Conservation (phyloP, 805 yeast species). For the Saturnispora kantuleensis region DNA sequence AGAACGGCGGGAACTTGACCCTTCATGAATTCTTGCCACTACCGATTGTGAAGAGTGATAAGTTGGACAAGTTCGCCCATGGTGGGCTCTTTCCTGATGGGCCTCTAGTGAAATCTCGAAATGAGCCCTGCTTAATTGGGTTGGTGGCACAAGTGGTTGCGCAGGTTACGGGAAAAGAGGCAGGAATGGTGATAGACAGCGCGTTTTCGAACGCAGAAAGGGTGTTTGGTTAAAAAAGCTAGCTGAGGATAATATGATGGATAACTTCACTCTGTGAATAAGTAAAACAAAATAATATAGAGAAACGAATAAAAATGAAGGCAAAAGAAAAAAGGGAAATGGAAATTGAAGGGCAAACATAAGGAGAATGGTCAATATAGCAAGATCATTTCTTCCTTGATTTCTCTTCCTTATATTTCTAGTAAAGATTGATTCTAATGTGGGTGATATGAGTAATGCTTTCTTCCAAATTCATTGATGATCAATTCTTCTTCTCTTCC, state of each 20-base stretch:
- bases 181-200: slow-evolving; percentile 35
- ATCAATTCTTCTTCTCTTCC: neutral
- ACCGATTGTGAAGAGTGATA: slow-evolving; percentile 56
- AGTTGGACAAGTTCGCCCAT: slow-evolving; percentile 20
- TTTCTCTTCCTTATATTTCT: neutral
- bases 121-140: slow-evolving; percentile 86
- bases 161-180: slow-evolving; percentile 33
- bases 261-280: neutral
- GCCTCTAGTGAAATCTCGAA: slow-evolving; percentile 68
- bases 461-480: neutral
- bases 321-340: neutral
- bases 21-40: slow-evolving; percentile 49
- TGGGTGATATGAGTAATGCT: neutral
- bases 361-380: slow-evolving; percentile 1
- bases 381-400: too few relatives aligned
- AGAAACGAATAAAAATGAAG: neutral
- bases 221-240: slow-evolving; percentile 29
- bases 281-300: neutral
- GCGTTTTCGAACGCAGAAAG: slow-evolving; percentile 44
- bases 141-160: slow-evolving; percentile 66
- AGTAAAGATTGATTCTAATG: slow-evolving; percentile 4
- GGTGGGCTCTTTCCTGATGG: slow-evolving; percentile 23
- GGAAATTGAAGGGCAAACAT: too few relatives aligned
- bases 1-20: slow-evolving; percentile 15
- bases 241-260: too few relatives aligned